phyloP scores from a whole-genome alignment of 2,329 filamentous ascomycete species.

The Neodidymelliopsis sp. region DNA sequence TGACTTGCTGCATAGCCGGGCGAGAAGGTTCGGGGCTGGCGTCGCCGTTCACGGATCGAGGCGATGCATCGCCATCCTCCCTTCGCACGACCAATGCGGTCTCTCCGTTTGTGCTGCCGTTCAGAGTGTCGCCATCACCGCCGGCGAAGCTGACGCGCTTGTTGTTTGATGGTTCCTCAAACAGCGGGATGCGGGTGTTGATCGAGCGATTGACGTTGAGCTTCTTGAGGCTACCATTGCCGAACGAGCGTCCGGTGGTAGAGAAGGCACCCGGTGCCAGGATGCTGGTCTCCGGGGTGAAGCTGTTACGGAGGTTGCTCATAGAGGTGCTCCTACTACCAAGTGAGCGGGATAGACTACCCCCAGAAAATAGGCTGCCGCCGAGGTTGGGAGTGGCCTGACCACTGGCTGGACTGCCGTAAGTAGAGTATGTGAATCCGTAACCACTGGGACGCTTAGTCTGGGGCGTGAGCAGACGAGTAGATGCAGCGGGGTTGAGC shows the following conservation, averaged over 20 bases:
- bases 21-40: conserved; percentile 48
- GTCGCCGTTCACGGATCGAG: conserved; percentile 57
- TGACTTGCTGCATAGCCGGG: conserved; percentile 74
- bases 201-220: conserved; percentile 90
- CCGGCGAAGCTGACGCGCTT: conserved; percentile 91
- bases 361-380: conserved; percentile 49
- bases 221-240: conserved; percentile 75
- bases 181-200: conserved; percentile 68
- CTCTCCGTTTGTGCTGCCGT: conserved; percentile 51
- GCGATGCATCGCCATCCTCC: conserved; percentile 60
- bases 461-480: conserved; percentile 82
- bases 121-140: conserved; percentile 51
- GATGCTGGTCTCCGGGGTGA: conserved; percentile 84
- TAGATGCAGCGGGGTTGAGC: conserved; percentile 80
- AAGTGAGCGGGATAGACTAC: conserved; percentile 74
- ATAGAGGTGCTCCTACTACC: conserved; percentile 84
- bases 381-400: conserved; percentile 73
- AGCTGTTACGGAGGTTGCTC: conserved; percentile 83
- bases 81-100: conserved; percentile 60
- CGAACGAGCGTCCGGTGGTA: conserved; percentile 57
- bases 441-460: conserved; percentile 73
- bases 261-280: conserved; percentile 86
- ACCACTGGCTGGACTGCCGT: conserved; percentile 76
- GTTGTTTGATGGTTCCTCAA: conserved; percentile 64
- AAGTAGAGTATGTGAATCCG: conserved; percentile 92